These are phyloP conservation scores for Russula olivacea DNA, from an alignment of 768 basidiomycete species.

Conservation along the genomic window DNA sequence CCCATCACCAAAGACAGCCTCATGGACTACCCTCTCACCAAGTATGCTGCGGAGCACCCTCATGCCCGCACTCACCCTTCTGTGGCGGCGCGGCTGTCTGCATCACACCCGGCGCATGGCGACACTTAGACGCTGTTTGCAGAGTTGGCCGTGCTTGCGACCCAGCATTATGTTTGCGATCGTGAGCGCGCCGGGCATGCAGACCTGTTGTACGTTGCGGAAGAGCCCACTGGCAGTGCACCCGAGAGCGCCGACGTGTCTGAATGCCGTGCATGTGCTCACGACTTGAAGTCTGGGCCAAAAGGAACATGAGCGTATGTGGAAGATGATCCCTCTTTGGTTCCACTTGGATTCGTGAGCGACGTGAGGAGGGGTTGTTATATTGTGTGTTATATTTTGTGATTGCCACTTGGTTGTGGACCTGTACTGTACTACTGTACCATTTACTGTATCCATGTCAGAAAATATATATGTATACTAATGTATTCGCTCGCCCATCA, in stretches of 20 bases:
- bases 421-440: background rate
- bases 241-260: slow-evolving; percentile 70
- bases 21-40: no score
- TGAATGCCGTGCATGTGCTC: slow-evolving; percentile 73
- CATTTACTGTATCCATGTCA: background rate
- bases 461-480: no score
- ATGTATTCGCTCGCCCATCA: background rate
- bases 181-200: slow-evolving; percentile 66
- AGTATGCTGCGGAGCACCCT: no score
- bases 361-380: no score
- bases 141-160: slow-evolving; percentile 74
- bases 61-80: slow-evolving; percentile 34
- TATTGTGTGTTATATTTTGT: background rate
- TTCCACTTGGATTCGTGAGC: slow-evolving; percentile 49
- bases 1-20: no score
- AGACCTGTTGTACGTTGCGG: slow-evolving; percentile 77
- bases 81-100: slow-evolving; percentile 41
- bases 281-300: slow-evolving; percentile 64
- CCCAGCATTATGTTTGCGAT: slow-evolving; percentile 79
- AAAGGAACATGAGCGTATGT: slow-evolving; percentile 66
- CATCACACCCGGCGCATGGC: slow-evolving; percentile 57
- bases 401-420: background rate
- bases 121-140: slow-evolving; percentile 74
- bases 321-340: slow-evolving; percentile 71
- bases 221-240: slow-evolving; percentile 75